Evolutionary conservation across 2,329 filamentous ascomycete genomes (phyloP).

Genomic region (Aphanocladium album): DNA sequence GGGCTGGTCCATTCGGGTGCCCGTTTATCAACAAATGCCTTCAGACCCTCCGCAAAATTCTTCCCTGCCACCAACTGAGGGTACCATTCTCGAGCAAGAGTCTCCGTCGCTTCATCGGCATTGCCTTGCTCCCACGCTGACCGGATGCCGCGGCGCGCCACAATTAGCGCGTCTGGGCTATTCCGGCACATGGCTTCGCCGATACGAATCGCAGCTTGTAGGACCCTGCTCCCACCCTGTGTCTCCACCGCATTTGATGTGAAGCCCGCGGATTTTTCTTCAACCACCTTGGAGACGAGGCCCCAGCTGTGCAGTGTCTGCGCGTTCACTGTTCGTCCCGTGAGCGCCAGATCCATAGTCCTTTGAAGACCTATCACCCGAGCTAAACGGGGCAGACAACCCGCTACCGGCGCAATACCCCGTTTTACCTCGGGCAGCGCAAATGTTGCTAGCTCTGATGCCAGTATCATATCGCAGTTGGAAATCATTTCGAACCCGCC

Average conservation of each 20-base stretch:
- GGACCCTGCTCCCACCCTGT: conserved; percentile 36
- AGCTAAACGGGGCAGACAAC: conserved; percentile 60
- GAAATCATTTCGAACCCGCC: conserved; percentile 66
- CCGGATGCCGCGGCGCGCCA: conserved; percentile 62
- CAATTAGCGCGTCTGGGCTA: conserved; percentile 67
- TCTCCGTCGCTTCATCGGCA: conserved; percentile 47
- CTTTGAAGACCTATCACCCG: conserved; percentile 59
- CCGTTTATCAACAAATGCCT: not conserved
- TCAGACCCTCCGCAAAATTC: not conserved
- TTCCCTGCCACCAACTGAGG: not conserved
- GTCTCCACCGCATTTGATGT: too few relatives aligned
- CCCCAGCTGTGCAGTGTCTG: conserved; percentile 28
- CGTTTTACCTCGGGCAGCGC: conserved; percentile 64
- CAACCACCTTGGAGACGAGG: conserved; percentile 23
- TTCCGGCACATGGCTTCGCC: conserved; percentile 50
- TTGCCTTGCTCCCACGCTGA: conserved; percentile 63
- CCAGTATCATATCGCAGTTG: conserved; percentile 67
- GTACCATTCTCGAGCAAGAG: not conserved
- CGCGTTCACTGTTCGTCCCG: conserved; percentile 53
- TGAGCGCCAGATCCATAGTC: conserved; percentile 63
- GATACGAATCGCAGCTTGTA: not conserved
- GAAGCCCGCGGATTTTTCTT: not conserved
- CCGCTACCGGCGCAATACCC: conserved; percentile 65
- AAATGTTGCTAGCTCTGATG: conserved; percentile 51
- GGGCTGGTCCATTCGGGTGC: not conserved